phyloP scores from a whole-genome alignment of 2,329 filamentous ascomycete species.

The Fusarium clavum region DNA sequence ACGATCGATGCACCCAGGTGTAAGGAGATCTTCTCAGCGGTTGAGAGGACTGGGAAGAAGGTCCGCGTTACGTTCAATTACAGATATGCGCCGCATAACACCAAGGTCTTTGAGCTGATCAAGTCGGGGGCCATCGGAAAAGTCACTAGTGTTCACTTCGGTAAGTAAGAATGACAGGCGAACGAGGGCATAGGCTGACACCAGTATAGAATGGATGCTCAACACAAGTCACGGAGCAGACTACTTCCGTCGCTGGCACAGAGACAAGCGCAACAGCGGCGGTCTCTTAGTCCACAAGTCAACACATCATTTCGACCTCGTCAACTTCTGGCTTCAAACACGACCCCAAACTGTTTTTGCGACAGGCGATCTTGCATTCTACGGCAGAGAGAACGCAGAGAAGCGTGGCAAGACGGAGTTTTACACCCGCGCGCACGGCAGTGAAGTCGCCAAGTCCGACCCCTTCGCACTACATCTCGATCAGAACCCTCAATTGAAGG shows the following conservation, averaged over 20 bases:
- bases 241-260: constrained; percentile 73
- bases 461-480: constrained; percentile 70
- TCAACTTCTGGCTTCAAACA: constrained; percentile 72
- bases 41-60: constrained; percentile 51
- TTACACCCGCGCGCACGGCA: constrained; percentile 63
- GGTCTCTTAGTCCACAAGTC: constrained; percentile 71
- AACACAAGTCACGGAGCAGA: constrained; percentile 71
- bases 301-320: constrained; percentile 72
- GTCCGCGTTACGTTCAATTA: constrained; percentile 73
- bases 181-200: neutral
- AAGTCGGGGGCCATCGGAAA: constrained; percentile 66
- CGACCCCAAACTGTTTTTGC: constrained; percentile 67
- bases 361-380: constrained; percentile 69
- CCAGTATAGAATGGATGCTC: constrained; percentile 65
- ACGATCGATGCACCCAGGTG: constrained; percentile 69
- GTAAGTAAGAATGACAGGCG: neutral
- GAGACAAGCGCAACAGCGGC: constrained; percentile 69
- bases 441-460: constrained; percentile 62
- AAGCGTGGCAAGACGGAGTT: constrained; percentile 62
- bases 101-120: constrained; percentile 66
- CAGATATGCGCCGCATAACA: constrained; percentile 74
- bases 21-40: constrained; percentile 57
- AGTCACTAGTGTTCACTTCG: constrained; percentile 68
- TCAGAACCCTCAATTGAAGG: constrained; percentile 64
- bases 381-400: constrained; percentile 71